Base-by-base conservation (phyloP, 306 rosid species). In the Quercus rubra region DNA sequence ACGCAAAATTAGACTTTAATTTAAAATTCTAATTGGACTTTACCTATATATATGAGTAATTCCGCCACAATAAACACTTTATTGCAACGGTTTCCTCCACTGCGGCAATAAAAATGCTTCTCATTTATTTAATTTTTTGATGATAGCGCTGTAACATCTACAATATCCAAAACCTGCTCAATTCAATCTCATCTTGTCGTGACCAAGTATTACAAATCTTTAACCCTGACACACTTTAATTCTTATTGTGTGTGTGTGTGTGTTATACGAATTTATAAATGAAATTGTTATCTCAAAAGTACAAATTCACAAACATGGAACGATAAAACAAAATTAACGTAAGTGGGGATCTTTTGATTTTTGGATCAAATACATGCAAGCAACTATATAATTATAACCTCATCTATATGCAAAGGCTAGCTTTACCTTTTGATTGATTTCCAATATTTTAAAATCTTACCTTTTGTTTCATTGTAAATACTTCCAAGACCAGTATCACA, bases 231-330 rank as follows among this genome's bases (percentile, higher is more conserved):
- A 31, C 14, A 31, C 19, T 67, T 17, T 20, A 71, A 49, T 73
- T 35, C 5, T 18, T 25, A 35, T 20, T 38, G 28, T 4, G 1
- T 28, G 23, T 23, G 23, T 23, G 23, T 23, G 23, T 23, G 23
- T 20, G n/a, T 41, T 18, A 49, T 74, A 56, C 28, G n/a, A 28
- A 56, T 46, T 46, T 1, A 59, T 76, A 81, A 77, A 71, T n/a
- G 57, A 64, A 18, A 54, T 57, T 61, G 52, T 25, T 83, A 83
- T 75, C 85, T 85, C 76, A 75, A 85, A 81, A 85, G 81, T 72
- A 31, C 66, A 84, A 74, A 71, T 27, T 74, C 75, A 68, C 78
- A 76, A 71, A 35, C 72, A 43, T 72, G 28, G 17, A 74, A 85
- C 62, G 73, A 78, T 75, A 78, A 75, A 81, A 81, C 83, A 85